Conservation (phyloP, 148 eudicot species). For the Camellia granthamiana region DNA sequence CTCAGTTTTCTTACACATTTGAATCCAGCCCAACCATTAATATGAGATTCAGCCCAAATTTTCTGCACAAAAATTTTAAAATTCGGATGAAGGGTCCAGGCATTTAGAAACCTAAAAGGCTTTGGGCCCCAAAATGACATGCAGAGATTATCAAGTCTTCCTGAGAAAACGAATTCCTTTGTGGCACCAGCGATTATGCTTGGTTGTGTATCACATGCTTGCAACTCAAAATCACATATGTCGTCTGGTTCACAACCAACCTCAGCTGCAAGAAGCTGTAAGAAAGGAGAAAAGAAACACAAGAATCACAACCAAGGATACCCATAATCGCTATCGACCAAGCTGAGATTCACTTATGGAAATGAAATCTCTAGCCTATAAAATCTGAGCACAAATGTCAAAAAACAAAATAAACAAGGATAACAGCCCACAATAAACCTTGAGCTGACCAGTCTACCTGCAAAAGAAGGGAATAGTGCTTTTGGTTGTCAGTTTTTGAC, state of each 20-base stretch:
- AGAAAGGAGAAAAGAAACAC: conserved; percentile 15
- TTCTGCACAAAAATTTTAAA: no score
- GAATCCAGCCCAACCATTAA: no score
- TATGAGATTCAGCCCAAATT: no score
- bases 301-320: conserved; percentile 7
- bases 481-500: conserved; percentile 38
- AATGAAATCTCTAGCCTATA: neutral
- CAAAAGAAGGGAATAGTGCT: conserved; percentile 86
- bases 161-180: conserved; percentile 92
- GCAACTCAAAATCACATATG: conserved; percentile 96
- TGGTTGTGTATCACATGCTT: conserved; percentile 97
- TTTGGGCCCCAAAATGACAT: conserved; percentile 96
- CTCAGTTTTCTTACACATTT: no score
- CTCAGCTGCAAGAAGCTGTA: conserved; percentile 75
- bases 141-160: conserved; percentile 98
- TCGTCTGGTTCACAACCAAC: conserved; percentile 86
- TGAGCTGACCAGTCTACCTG: conserved; percentile 40
- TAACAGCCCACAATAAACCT: neutral
- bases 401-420: neutral
- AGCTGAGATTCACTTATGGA: neutral
- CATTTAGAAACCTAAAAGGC: no score
- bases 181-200: conserved; percentile 80
- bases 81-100: no score
- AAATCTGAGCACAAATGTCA: neutral
- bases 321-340: neutral